Conservation (phyloP, 2,329 filamentous ascomycete species). For the Neofusicoccum laricinum region DNA sequence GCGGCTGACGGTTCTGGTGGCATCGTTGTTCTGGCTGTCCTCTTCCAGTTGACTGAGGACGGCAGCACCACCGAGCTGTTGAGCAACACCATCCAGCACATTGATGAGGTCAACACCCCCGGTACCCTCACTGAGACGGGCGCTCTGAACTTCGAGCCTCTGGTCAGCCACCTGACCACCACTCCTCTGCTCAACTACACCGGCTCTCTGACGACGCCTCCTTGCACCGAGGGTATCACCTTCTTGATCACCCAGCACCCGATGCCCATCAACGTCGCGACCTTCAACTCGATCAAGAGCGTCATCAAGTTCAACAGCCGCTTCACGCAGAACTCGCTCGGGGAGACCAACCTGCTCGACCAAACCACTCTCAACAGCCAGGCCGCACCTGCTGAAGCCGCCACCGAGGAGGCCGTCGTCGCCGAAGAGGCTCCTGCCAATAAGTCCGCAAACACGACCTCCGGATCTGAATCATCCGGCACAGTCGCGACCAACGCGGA, state of each 20-base stretch:
- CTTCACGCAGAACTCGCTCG: conserved; percentile 52
- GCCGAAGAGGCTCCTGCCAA: background rate
- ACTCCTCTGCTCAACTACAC: conserved; percentile 50
- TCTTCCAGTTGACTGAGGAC: conserved; percentile 41
- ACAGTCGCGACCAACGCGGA: background rate
- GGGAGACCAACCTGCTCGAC: conserved; percentile 43
- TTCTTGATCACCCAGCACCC: conserved; percentile 53
- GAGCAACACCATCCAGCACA: conserved; percentile 28
- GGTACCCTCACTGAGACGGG: conserved; percentile 39
- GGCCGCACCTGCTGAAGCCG: background rate
- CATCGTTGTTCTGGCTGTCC: conserved; percentile 41
- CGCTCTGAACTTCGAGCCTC: conserved; percentile 43
- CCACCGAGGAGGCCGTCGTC: conserved; percentile 8
- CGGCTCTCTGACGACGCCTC: conserved; percentile 62
- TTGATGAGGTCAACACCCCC: conserved; percentile 38
- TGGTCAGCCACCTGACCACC: conserved; percentile 38
- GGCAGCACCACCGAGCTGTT: conserved; percentile 31
- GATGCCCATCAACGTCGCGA: conserved; percentile 47
- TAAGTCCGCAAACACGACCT: background rate
- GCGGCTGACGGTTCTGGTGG: conserved; percentile 35
- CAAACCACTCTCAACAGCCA: background rate
- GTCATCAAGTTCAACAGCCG: conserved; percentile 57
- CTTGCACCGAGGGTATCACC: conserved; percentile 56
- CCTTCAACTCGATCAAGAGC: conserved; percentile 51
- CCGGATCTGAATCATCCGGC: too few species aligned